Evolutionary conservation across 805 yeast species (phyloP), one percentile per base, ranked within the genome.

Genomic region (Cyberlindnera saturnus): DNA sequence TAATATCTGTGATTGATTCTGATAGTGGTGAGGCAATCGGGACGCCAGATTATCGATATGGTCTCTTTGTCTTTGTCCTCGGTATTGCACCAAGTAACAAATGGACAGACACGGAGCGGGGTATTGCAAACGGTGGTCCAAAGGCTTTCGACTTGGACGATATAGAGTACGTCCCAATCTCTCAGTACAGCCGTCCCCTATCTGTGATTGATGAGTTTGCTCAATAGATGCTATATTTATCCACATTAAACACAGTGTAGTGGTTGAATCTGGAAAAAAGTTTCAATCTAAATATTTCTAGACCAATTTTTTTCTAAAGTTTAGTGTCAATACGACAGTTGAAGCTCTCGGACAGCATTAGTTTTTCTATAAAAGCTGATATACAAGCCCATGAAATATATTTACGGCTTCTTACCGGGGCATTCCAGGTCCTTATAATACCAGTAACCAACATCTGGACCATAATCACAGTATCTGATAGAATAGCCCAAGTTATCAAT

Each of bases 11-110:
- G 8, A 50, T 64, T 39, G 73, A 71, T 50, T 53, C 63, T 8
- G 71, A 68, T 33, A 57, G 65, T 29, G 75, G 75, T 32, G 74
- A 68, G 43, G 74, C 74, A 13, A 65, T 70, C 10, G 75, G 75
- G 8, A 70, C 74, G 2, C 73, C 69, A n/a, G 76, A 71, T 32
- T 71, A 70, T 49, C 51, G 74, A 34, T 71, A 71, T 49, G 75
- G 76, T 5, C 44, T 71, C 39, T 41, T 65, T 32, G 75, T 71
- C 14, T 67, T 66, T 56, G 75, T 71, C 2, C 46, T 71, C 17
- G 73, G 61, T 15, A 57, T 68, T 42, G 63, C 73, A 5, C 71
- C 73, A 34, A 53, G 59, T 42, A 49, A 55, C 42, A 51, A 58
- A 44, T 70, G 74, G 74, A 60, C 64, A 3, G 61, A 60, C 18